Conservation (phyloP, 1,139 yeast species). For the Diutina pseudorugosa region DNA sequence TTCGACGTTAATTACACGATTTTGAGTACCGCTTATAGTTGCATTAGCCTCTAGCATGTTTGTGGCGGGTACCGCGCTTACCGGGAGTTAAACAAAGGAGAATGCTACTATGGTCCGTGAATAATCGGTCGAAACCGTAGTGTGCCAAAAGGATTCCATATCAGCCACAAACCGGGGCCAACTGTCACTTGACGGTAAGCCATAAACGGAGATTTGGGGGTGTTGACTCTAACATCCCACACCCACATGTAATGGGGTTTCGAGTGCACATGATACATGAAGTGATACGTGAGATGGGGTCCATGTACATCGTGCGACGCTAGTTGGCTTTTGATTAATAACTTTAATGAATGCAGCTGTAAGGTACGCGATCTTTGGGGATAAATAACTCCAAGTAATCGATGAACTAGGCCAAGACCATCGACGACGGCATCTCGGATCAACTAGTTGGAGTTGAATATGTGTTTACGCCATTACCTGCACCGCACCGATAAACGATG, state of each 20-base stretch:
- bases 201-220: no score
- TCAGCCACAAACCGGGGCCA: no score
- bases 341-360: background rate
- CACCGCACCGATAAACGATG: background rate
- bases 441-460: no score
- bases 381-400: background rate
- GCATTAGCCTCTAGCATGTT: background rate
- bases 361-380: background rate
- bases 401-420: background rate
- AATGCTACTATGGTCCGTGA: no score
- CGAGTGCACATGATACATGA: background rate
- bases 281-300: background rate
- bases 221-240: background rate
- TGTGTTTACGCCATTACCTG: background rate
- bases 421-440: background rate
- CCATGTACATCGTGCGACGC: background rate
- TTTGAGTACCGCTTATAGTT: background rate
- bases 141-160: no score
- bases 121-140: no score
- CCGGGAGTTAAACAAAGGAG: background rate
- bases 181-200: no score
- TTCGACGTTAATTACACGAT: background rate
- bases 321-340: background rate
- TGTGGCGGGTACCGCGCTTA: background rate
- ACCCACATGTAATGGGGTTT: no score